Evolutionary conservation across 129 eudicot genomes (phyloP).

Genomic region (Flaveria sonorensis): DNA sequence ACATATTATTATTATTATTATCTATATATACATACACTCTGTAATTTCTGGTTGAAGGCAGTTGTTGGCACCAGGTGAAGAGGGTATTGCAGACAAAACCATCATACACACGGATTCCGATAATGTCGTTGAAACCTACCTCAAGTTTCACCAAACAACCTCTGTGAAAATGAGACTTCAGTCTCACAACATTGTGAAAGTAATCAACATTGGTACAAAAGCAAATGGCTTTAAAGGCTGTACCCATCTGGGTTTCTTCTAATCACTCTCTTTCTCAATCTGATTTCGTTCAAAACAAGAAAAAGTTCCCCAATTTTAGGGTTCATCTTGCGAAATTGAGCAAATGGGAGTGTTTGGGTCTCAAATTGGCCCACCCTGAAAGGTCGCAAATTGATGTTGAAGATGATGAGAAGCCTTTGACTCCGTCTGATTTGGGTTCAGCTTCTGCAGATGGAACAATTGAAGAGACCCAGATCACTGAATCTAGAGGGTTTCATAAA

Average conservation of each 20-base stretch:
- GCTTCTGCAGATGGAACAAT: slow-evolving; percentile 16
- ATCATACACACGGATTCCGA: slow-evolving; percentile 19
- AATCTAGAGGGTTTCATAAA: slow-evolving; percentile 56
- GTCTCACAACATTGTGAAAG: slow-evolving; percentile 5
- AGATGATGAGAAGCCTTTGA: slow-evolving; percentile 65
- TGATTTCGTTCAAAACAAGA: slow-evolving; percentile 35
- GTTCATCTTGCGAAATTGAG: slow-evolving; percentile 18
- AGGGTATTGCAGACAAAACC: slow-evolving; percentile 9
- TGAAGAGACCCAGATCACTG: slow-evolving; percentile 43
- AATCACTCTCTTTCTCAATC: slow-evolving; percentile 32
- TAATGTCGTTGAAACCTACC: slow-evolving; percentile 41
- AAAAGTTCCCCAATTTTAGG: slow-evolving; percentile 9
- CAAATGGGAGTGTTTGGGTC: slow-evolving; percentile 55
- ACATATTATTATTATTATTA: too few relatives aligned
- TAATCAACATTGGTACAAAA: slow-evolving; percentile 37
- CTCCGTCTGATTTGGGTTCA: slow-evolving; percentile 42
- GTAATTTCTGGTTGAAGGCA: slow-evolving; percentile 30
- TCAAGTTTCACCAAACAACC: slow-evolving; percentile 34
- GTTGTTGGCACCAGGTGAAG: slow-evolving; percentile 31
- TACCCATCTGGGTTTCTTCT: slow-evolving; percentile 48
- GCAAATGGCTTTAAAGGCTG: slow-evolving; percentile 51
- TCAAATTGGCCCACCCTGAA: slow-evolving; percentile 39
- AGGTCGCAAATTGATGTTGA: slow-evolving; percentile 67
- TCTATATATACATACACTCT: slow-evolving; percentile 6
- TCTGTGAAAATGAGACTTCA: slow-evolving; percentile 46